phyloP scores from a whole-genome alignment of 176 grass and related monocot genomes.

The Carex pumila region DNA sequence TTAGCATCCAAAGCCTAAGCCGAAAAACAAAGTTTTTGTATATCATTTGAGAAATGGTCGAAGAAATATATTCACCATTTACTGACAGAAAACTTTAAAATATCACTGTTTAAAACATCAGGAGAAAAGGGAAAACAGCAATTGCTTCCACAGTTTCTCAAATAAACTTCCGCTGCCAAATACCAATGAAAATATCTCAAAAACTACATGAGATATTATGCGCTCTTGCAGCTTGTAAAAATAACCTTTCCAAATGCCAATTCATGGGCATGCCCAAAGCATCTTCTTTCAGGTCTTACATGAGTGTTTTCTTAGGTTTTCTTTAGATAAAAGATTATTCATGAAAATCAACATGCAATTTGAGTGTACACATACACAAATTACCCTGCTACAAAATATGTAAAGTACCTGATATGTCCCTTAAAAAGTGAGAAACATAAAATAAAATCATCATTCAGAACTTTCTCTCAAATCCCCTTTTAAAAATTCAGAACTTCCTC shows the following conservation, averaged over 20 bases:
- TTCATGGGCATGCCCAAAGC: background rate
- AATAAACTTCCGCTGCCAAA: background rate
- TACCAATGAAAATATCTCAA: background rate
- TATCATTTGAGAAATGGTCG: background rate
- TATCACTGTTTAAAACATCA: background rate
- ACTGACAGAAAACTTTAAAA: background rate
- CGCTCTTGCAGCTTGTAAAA: background rate
- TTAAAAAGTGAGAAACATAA: background rate
- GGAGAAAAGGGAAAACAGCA: background rate
- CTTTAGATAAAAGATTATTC: background rate
- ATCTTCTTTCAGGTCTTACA: background rate
- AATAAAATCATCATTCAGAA: no score
- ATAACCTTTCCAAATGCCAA: background rate
- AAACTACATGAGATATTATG: background rate
- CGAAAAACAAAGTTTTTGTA: background rate
- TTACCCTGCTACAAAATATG: background rate
- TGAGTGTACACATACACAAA: background rate
- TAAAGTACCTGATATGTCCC: background rate
- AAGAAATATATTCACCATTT: background rate
- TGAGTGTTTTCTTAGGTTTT: background rate
- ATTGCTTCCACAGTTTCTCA: background rate
- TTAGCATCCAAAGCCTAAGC: slow-evolving; percentile 85
- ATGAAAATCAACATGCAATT: background rate
- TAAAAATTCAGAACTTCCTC: no score
- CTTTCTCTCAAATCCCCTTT: no score